Percentiles rank a stretch among this genome's conserved stretches.
Conservation (phyloP, 2,329 filamentous ascomycete genomes). For the Nannizziopsis arthrosporioides region DNA sequence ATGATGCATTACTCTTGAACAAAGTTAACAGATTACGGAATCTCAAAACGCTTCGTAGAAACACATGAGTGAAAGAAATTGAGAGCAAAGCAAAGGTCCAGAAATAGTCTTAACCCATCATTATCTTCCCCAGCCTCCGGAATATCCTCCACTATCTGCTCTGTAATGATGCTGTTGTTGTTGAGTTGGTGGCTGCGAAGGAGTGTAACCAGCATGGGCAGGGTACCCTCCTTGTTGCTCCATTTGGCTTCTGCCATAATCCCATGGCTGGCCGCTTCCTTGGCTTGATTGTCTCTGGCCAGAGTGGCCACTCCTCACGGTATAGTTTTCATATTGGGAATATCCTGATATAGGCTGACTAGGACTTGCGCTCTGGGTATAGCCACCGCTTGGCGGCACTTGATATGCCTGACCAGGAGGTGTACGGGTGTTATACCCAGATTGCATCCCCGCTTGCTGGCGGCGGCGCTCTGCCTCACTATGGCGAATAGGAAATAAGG, state of each 20-base stretch:
- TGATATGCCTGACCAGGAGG: constrained; percentile 12
- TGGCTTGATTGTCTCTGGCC: constrained; percentile 9
- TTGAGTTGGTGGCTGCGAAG: constrained; percentile 6
- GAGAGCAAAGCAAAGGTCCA: background rate
- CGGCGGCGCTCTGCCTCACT: constrained; percentile 12
- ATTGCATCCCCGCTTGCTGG: constrained; percentile 5
- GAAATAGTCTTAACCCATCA: background rate
- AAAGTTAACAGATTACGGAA: background rate
- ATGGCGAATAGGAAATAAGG: constrained; percentile 14
- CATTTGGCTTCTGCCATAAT: constrained; percentile 9
- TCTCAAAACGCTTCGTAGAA: background rate
- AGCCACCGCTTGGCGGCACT: constrained; percentile 4
- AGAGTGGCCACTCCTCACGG: background rate
- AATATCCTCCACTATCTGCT: constrained; percentile 12
- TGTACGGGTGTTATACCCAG: constrained; percentile 6
- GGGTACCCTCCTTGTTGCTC: constrained; percentile 7
- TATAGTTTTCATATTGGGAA: constrained; percentile 8
- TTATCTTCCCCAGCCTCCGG: constrained; percentile 10
- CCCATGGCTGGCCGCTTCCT: constrained; percentile 11
- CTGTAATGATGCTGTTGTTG: constrained; percentile 12
- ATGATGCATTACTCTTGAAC: background rate
- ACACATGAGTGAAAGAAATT: background rate
- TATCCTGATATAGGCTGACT: constrained; percentile 7
- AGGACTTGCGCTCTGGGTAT: constrained; percentile 6
- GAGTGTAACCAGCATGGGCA: constrained; percentile 4